A percentile compares a stretch with the other conserved stretches of the same genome.
These are phyloP conservation scores for Carpinus fangiana DNA, from an alignment of 306 rosid species.

Conservation along the genomic window DNA sequence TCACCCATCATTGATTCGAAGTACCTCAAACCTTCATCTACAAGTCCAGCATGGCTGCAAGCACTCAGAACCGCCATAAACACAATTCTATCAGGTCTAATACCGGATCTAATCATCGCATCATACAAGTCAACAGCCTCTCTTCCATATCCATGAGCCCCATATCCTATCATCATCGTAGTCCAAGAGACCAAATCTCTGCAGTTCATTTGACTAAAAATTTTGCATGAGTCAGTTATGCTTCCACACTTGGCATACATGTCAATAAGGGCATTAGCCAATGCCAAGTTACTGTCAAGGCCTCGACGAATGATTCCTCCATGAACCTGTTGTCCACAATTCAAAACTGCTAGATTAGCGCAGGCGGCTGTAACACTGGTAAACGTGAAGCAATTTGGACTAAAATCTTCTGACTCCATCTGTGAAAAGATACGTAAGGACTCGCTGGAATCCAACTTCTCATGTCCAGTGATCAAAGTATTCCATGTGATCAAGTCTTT, in stretches of 20 bases:
- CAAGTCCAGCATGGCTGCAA: slow-evolving; percentile 80
- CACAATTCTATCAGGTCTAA: slow-evolving; percentile 68
- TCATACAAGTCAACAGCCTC: slow-evolving; percentile 65
- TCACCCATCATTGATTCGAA: slow-evolving; percentile 51
- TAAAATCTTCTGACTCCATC: slow-evolving; percentile 58
- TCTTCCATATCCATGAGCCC: slow-evolving; percentile 75
- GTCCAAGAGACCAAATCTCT: slow-evolving; percentile 82
- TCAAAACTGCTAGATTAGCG: slow-evolving; percentile 57
- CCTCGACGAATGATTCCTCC: slow-evolving; percentile 59
- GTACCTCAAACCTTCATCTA: slow-evolving; percentile 63
- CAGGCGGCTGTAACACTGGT: slow-evolving; percentile 66
- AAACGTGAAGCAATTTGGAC: slow-evolving; percentile 66
- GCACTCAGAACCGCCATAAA: slow-evolving; percentile 79
- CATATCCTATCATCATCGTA: slow-evolving; percentile 72
- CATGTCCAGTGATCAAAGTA: slow-evolving; percentile 69
- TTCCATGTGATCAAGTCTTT: slow-evolving; percentile 78
- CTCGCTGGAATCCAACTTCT: slow-evolving; percentile 52
- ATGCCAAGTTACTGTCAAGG: slow-evolving; percentile 42
- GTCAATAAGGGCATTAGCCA: slow-evolving; percentile 70
- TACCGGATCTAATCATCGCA: slow-evolving; percentile 61
- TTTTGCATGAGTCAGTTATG: slow-evolving; percentile 47
- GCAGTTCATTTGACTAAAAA: slow-evolving; percentile 48
- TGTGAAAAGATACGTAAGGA: slow-evolving; percentile 53
- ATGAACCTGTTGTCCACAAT: slow-evolving; percentile 73
- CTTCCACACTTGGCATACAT: slow-evolving; percentile 85